phyloP scores from a whole-genome alignment of 306 rosid species.

The Chamaecrista fasciculata region DNA sequence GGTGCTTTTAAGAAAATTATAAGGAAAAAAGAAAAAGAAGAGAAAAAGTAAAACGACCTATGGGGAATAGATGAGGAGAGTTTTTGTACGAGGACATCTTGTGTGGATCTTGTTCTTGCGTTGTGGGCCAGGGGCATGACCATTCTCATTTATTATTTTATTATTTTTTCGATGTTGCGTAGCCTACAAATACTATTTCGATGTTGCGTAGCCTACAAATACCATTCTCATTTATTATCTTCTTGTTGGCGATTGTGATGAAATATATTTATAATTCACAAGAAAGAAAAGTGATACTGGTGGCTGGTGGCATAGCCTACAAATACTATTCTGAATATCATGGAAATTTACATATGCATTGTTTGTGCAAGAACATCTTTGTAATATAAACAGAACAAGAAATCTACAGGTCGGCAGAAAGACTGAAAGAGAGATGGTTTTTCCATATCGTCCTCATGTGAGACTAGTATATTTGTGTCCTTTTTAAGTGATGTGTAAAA shows the following conservation, averaged over 20 bases:
- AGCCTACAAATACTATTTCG: too few relatives aligned
- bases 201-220: too few relatives aligned
- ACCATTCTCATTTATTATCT: conserved; percentile 1
- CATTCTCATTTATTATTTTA: background rate
- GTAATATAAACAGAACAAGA: background rate
- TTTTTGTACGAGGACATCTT: conserved; percentile 7
- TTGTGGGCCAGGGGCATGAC: conserved; percentile 15
- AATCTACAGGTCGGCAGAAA: too few relatives aligned
- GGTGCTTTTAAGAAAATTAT: conserved; percentile 15
- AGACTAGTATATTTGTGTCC: too few relatives aligned
- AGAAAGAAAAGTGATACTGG: too few relatives aligned
- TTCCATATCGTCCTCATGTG: too few relatives aligned
- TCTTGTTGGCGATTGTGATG: background rate
- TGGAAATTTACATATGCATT: background rate
- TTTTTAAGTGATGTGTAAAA: too few relatives aligned
- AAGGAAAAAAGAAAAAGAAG: background rate
- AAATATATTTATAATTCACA: background rate
- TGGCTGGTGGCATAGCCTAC: too few relatives aligned
- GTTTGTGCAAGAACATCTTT: background rate
- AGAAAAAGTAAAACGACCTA: background rate
- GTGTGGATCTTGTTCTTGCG: conserved; percentile 22
- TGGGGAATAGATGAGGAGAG: background rate
- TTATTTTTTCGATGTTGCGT: background rate
- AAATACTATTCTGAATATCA: too few relatives aligned
- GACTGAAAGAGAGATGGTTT: too few relatives aligned